Base-by-base conservation (phyloP, 768 basidiomycete species). In the Vishniacozyma victoriae region DNA sequence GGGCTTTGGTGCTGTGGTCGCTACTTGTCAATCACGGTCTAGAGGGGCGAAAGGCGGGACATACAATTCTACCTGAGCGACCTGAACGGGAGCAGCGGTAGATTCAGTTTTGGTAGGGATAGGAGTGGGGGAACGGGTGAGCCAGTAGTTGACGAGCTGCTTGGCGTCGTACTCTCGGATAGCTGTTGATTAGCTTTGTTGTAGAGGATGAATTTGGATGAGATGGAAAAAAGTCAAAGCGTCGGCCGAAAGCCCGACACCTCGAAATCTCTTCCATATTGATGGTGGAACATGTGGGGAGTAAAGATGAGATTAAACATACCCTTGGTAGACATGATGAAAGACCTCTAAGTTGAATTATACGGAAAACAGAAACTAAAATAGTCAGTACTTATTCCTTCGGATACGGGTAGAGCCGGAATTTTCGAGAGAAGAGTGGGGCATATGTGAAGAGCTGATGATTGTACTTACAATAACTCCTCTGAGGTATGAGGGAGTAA, bases 121-220 rank as follows among this genome's bases (percentile, higher is more conserved):
- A 62, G 87, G 82, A 12, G 85, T 69, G 23, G 91, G 87, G 12
- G 90, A 86, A 54, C 90, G 83, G 73, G 87, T 82, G 56, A 97
- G 84, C 91, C 91, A 96, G 79, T 96, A 95, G 31, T 91, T 88
- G 24, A 97, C 79, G 58, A 97, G 80, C 62, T 96, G 87, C 79
- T 97, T 99, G 60, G 93, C 93, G 72, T 99, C 93, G 79, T 90
- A 97, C 79, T 96, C 91, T 70, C 87, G 86, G 77, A 96, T 93
- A 61, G 85, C 82, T 83, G 23, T 25, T n/a, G 24, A 29, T 16
- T 14, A 36, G 37, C n/a, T 26, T 2, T 22, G n/a, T 20, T 15
- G 9, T 22, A 14, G 5, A 14, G 42, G 42, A 22, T 23, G 39
- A 18, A 12, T 7, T 7, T 11, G 7, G 11, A 41, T 22, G 15